Percentiles rank a stretch among this genome's conserved stretches.
Conservation (phyloP, 108 stramenopile genomes). For the Poteriospumella lacustris region DNA sequence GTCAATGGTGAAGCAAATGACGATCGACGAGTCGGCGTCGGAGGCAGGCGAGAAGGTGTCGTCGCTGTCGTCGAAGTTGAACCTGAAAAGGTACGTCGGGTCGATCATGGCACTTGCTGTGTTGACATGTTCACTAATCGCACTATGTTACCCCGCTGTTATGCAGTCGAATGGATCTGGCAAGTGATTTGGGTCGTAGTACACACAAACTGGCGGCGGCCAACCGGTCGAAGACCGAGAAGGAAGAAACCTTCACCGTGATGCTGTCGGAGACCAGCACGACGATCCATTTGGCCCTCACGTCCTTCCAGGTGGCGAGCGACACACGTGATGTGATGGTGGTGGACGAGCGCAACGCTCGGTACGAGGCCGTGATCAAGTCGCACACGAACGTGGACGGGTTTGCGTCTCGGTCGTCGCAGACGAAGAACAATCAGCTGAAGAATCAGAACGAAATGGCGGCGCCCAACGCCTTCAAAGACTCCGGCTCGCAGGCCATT, state of each 20-base stretch:
- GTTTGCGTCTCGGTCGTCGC: not conserved
- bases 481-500: not conserved
- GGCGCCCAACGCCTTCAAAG: constrained; percentile 8
- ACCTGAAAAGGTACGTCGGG: too few species aligned
- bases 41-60: not conserved
- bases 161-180: too few species aligned
- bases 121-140: too few species aligned
- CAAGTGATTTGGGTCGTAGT: too few species aligned
- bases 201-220: too few species aligned
- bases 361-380: constrained; percentile 6
- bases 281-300: not conserved
- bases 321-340: not conserved
- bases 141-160: too few species aligned
- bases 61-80: not conserved
- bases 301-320: not conserved
- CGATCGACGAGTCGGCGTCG: not conserved
- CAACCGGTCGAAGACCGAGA: not conserved
- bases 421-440: constrained; percentile 18
- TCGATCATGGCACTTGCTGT: too few species aligned
- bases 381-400: not conserved
- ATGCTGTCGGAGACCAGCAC: constrained; percentile 8
- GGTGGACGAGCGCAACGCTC: not conserved
- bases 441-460: constrained; percentile 25
- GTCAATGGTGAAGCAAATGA: not conserved
- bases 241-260: not conserved